Base-by-base conservation (phyloP, 2,329 filamentous ascomycete species). In the Clarireedia sp. region DNA sequence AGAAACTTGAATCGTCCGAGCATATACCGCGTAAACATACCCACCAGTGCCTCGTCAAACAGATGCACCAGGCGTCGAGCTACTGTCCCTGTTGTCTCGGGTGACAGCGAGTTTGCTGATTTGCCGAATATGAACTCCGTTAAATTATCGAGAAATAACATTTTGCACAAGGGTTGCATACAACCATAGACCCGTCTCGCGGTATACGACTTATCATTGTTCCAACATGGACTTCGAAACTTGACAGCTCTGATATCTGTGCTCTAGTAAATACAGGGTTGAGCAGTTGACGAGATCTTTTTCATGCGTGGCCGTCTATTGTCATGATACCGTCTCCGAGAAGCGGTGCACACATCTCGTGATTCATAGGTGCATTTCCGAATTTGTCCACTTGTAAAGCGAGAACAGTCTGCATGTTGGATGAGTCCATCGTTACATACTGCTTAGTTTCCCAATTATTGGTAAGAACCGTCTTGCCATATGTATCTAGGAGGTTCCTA, bases 171-270 rank as follows among this genome's bases (percentile, higher is more conserved):
- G 2, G 73, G 72, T 59, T 86, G 81, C 4, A 89, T 67, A 60
- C 83, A 19, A 89, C 73, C 0, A 71, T 73, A 2, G 69, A 68
- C 48, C 80, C 76, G 63, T 83, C 75, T 9, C 64, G 68, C 0
- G 83, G 82, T 4, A 90, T 76, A 4, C 75, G 74, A 29, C 78
- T 70, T 51, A 90, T 71, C 47, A 85, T 72, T 38, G 80, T 75
- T 53, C 78, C 72, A 12, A 88, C 76, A 67, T 92, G 87, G n/a
- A 75, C 74, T 66, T 91, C 87, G 61, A 89, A 84, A 47, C 83
- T 81, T 33, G 82, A 75, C 21, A 92, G 74, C 66, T 92, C 86
- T 29, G 85, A 82, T 38, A 81, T 73, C 66, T 80, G 77, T 57
- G 78, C 73, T n/a, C 75, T 70, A 17, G 75, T 72, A 58, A 81